Evolutionary conservation across 177 flowering plant genomes (phyloP), one percentile per base, ranked within the genome.

Genomic region (Telopea speciosissima): DNA sequence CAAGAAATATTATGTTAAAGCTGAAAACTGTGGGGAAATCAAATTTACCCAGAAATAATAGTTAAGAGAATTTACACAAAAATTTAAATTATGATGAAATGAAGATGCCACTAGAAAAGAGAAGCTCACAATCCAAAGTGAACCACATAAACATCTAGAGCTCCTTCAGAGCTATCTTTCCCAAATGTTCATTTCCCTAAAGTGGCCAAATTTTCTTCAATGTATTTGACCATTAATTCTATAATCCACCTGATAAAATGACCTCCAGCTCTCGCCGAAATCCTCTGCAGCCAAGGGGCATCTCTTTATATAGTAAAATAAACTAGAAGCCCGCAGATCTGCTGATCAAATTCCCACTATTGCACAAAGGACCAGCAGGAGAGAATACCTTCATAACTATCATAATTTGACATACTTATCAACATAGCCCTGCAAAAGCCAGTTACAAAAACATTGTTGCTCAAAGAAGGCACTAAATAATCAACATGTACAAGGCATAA

Each of bases 351-450:
- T 70, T 70, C 75, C 26, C 33, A 56, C 72, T 65, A 49, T 28
- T 25, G 58, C 69, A 62, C 19, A 12, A 45, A 16, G 54, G 19
- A 19, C 67, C 28, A 56, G 22, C 14, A 24, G 52, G 13, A 45
- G 62, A 45, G 62, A 19, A 40, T 45, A 16, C 31, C 72, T 4
- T 13, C 44, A 33, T 31, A 67, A 66, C 11, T 16, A 54, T 76
- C 69, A 88, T 25, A 74, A 84, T 75, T 89, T 89, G 66, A 87
- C 92, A 75, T 89, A 91, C 84, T 91, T 91, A 69, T 89, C 90
- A 54, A 91, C 94, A 76, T 91, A 91, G 19, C 97, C 97, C 97
- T 91, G 95, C 82, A 81, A n/a, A 77, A 71, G 26, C 52, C 31
- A 64, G 49, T 62, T 28, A 45, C 10, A 24, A 63, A 62, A 19